These are phyloP conservation scores for Cladochytrium tenue DNA, from an alignment of 371 early-diverging fungal genomes.

Conservation along the genomic window DNA sequence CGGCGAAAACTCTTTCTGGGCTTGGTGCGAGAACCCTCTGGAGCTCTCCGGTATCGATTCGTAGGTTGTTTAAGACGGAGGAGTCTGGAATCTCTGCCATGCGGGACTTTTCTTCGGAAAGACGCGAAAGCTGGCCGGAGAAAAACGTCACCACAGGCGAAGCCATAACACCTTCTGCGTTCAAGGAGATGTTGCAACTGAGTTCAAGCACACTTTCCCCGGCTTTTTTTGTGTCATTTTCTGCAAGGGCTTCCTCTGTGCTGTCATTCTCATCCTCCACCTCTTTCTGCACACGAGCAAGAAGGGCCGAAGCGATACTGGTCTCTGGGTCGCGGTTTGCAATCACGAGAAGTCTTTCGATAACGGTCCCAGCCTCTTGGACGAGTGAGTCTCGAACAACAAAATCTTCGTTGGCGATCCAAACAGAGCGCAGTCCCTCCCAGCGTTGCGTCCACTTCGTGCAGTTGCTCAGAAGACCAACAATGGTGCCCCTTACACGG, in stretches of 20 bases:
- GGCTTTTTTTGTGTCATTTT: not conserved
- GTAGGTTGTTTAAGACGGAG: conserved; percentile 35
- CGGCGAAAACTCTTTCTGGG: conserved; percentile 44
- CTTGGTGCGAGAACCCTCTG: conserved; percentile 43
- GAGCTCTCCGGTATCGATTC: conserved; percentile 34
- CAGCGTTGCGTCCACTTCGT: conserved; percentile 32
- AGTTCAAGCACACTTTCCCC: conserved; percentile 28
- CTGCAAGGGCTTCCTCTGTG: conserved; percentile 5
- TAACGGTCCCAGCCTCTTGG: conserved; percentile 20
- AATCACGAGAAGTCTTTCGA: conserved; percentile 15
- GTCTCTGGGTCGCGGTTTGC: conserved; percentile 29
- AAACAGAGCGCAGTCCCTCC: conserved; percentile 36
- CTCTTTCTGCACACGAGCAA: conserved; percentile 6
- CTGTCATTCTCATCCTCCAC: conserved; percentile 9
- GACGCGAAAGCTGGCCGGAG: conserved; percentile 25
- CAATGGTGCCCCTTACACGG: conserved; percentile 41
- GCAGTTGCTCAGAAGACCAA: conserved; percentile 44
- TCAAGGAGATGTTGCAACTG: conserved; percentile 27
- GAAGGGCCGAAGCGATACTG: conserved; percentile 3
- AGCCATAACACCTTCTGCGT: conserved; percentile 18
- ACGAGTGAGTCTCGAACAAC: conserved; percentile 21
- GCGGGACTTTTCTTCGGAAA: conserved; percentile 29
- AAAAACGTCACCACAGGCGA: conserved; percentile 40
- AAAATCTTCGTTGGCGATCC: conserved; percentile 39
- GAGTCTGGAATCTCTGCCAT: conserved; percentile 37